phyloP scores from a whole-genome alignment of 2,329 filamentous ascomycete genomes.

The Huntiella omanensis region DNA sequence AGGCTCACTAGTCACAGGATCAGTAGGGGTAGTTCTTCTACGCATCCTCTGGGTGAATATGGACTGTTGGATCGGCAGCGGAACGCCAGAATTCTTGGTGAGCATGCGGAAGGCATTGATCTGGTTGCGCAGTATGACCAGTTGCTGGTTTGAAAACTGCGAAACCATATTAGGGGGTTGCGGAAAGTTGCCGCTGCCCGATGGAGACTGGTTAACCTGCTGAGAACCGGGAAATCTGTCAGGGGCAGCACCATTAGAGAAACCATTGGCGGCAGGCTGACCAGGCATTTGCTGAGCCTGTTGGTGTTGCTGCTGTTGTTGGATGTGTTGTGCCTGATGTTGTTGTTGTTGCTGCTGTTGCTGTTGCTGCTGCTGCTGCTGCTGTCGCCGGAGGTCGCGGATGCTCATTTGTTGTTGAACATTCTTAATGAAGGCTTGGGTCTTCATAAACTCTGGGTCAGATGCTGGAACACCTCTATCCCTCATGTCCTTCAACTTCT shows the following conservation, averaged over 20 bases:
- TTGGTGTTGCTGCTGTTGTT: slow-evolving; percentile 21
- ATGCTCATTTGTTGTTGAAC: slow-evolving; percentile 47
- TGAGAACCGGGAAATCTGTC: slow-evolving; percentile 9
- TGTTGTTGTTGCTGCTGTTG: slow-evolving; percentile 27
- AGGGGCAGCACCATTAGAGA: slow-evolving; percentile 13
- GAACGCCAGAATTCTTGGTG: slow-evolving; percentile 70
- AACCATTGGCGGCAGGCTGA: slow-evolving; percentile 14
- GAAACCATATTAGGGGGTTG: slow-evolving; percentile 19
- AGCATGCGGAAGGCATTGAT: slow-evolving; percentile 83
- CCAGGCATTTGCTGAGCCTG: slow-evolving; percentile 15
- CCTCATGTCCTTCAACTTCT: slow-evolving; percentile 88
- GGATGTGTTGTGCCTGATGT: slow-evolving; percentile 14
- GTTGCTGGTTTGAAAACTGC: slow-evolving; percentile 61
- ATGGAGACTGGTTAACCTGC: slow-evolving; percentile 9
- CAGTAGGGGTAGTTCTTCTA: slow-evolving; percentile 27
- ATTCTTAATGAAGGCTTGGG: slow-evolving; percentile 52
- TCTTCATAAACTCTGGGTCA: slow-evolving; percentile 77
- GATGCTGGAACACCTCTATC: slow-evolving; percentile 58
- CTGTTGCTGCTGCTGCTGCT: slow-evolving; percentile 26
- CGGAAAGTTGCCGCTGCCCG: slow-evolving; percentile 13
- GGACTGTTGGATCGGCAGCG: slow-evolving; percentile 58
- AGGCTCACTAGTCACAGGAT: slow-evolving; percentile 19
- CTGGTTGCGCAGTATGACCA: slow-evolving; percentile 62
- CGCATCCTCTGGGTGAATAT: slow-evolving; percentile 60
- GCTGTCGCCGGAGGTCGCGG: slow-evolving; percentile 22